Conservation (phyloP, 179 eudicot genomes). For the Vitellaria paradoxa region DNA sequence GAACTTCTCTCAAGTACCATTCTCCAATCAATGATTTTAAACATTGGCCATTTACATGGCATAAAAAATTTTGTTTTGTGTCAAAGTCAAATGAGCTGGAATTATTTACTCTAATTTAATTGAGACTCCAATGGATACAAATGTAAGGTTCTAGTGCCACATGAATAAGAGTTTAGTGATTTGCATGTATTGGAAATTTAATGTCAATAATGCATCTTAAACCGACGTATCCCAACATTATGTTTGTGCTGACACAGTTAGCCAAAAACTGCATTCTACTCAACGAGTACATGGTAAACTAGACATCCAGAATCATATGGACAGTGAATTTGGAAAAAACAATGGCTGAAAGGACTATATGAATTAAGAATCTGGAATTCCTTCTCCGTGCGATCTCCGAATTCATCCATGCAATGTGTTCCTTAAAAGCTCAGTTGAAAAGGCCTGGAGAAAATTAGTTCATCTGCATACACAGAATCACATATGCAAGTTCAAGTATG, state of each 20-base stretch:
- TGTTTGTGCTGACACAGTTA: neutral
- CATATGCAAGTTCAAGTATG: constrained; percentile 1
- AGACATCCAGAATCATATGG: neutral
- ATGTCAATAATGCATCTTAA: neutral
- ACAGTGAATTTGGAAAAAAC: neutral
- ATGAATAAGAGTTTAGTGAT: neutral
- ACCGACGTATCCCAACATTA: neutral
- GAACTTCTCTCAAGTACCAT: neutral
- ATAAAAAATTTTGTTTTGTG: too few relatives aligned
- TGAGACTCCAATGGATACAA: neutral
- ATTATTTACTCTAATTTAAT: neutral
- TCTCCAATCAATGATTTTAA: neutral
- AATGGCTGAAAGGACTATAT: neutral
- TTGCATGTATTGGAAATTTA: neutral
- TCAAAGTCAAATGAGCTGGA: neutral
- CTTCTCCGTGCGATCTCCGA: neutral
- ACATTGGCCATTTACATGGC: neutral
- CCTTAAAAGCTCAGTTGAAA: neutral
- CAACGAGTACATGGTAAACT: neutral
- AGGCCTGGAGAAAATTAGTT: neutral
- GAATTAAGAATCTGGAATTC: neutral
- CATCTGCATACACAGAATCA: neutral
- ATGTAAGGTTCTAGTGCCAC: neutral
- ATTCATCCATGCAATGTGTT: neutral
- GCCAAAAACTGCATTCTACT: neutral